A percentile compares a stretch with the other conserved stretches of the same genome.
These are phyloP conservation scores for Trametes gibbosa DNA, from an alignment of 768 basidiomycete species.

Conservation along the genomic window DNA sequence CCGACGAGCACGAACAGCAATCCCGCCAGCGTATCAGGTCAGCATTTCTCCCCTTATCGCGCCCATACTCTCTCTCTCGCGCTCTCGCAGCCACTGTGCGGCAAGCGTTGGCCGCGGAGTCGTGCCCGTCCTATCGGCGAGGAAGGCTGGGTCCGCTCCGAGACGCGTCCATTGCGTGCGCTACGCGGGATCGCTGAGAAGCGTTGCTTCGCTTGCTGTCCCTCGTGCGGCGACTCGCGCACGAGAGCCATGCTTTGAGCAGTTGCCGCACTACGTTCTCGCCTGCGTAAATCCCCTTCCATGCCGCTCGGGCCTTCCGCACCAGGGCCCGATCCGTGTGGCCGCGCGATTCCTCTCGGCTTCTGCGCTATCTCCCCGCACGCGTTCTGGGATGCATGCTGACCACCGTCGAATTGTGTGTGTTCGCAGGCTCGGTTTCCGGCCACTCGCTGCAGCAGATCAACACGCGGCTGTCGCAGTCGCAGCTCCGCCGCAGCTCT, in stretches of 20 bases:
- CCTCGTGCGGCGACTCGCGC: neutral
- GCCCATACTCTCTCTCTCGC: too few relatives aligned
- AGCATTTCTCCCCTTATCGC: neutral
- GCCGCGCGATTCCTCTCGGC: neutral
- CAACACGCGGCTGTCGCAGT: slow-evolving; percentile 22
- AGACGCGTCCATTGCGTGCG: neutral
- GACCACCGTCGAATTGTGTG: neutral
- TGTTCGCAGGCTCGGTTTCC: slow-evolving; percentile 35
- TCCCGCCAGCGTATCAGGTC: slow-evolving; percentile 22
- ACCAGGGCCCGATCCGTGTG: neutral
- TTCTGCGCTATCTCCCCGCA: neutral
- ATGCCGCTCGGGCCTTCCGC: neutral
- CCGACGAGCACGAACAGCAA: slow-evolving; percentile 25
- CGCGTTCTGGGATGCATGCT: neutral
- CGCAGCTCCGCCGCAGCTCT: slow-evolving; percentile 17
- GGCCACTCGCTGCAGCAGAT: slow-evolving; percentile 35
- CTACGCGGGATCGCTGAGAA: neutral
- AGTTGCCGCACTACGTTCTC: neutral
- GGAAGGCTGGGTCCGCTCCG: neutral
- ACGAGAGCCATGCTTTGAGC: neutral
- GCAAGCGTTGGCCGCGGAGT: neutral
- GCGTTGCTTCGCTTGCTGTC: neutral
- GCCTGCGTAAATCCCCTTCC: slow-evolving; percentile 12
- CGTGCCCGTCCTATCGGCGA: neutral
- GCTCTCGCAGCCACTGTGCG: neutral